Evolutionary conservation across 106 monocot species (phyloP).

Genomic region (Hemerocallis citrina): DNA sequence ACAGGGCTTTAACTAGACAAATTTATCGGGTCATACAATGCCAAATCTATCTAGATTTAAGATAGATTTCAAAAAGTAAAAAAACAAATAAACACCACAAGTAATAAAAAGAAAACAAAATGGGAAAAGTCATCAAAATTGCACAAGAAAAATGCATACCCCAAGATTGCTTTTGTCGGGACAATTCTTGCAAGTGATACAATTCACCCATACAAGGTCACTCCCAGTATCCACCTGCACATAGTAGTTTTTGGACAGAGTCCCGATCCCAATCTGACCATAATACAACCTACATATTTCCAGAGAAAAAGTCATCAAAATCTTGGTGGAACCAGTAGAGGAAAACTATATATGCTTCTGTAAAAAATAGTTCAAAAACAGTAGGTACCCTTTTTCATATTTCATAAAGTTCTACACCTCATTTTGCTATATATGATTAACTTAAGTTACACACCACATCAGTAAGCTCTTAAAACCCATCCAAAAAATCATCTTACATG

Average conservation of each 20-base stretch:
- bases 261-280: slow-evolving; percentile 20
- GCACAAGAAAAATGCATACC: slow-evolving; percentile 8
- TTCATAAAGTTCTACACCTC: too few relatives aligned
- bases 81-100: too few relatives aligned
- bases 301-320: too few relatives aligned
- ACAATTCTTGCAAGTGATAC: slow-evolving; percentile 13
- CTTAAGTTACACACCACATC: too few relatives aligned
- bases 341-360: too few relatives aligned
- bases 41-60: slow-evolving; percentile 50
- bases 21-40: slow-evolving; percentile 56
- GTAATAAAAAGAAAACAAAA: neutral
- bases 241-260: slow-evolving; percentile 12
- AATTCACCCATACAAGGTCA: slow-evolving; percentile 17
- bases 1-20: slow-evolving; percentile 40
- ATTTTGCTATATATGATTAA: too few relatives aligned
- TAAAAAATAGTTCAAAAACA: too few relatives aligned
- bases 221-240: slow-evolving; percentile 25
- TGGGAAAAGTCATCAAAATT: neutral
- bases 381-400: too few relatives aligned
- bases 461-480: too few relatives aligned
- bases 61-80: neutral
- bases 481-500: too few relatives aligned
- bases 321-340: too few relatives aligned
- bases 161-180: slow-evolving; percentile 16
- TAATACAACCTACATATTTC: slow-evolving; percentile 20